Percentiles rank a stretch among this genome's conserved stretches.
Conservation (phyloP, 2,329 filamentous ascomycete species). For the Exophiala aquamarina region DNA sequence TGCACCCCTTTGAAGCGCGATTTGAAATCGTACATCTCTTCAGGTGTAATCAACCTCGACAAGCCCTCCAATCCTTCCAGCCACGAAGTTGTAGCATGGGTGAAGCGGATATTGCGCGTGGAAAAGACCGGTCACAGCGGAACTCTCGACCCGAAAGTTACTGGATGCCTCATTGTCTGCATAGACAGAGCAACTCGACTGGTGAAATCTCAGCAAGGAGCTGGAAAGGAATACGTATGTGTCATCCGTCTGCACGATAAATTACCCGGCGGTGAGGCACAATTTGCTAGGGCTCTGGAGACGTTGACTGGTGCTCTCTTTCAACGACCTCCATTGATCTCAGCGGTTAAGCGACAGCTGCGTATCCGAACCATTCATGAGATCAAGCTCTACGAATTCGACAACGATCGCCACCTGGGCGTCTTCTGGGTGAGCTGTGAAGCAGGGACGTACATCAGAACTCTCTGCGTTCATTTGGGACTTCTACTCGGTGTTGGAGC, state of each 20-base stretch:
- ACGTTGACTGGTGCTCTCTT: slow-evolving; percentile 95
- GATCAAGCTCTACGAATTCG: slow-evolving; percentile 94
- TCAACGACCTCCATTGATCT: slow-evolving; percentile 95
- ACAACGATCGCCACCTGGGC: slow-evolving; percentile 94
- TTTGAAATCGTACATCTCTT: slow-evolving; percentile 94
- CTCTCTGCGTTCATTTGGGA: slow-evolving; percentile 91
- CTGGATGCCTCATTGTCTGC: slow-evolving; percentile 89
- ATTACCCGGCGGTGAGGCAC: slow-evolving; percentile 86
- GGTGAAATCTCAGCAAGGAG: slow-evolving; percentile 98
- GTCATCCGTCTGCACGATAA: slow-evolving; percentile 95
- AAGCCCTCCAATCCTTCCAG: slow-evolving; percentile 97
- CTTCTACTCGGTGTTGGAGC: slow-evolving; percentile 77
- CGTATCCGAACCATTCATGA: slow-evolving; percentile 98
- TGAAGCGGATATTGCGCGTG: slow-evolving; percentile 91
- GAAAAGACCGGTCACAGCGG: slow-evolving; percentile 99
- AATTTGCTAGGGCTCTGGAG: slow-evolving; percentile 91
- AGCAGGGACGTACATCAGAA: slow-evolving; percentile 97
- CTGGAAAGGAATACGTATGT: slow-evolving; percentile 98
- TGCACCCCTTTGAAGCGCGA: slow-evolving; percentile 90
- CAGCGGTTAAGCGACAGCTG: slow-evolving; percentile 96
- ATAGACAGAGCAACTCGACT: slow-evolving; percentile 95
- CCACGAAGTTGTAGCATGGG: slow-evolving; percentile 99
- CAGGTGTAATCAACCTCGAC: slow-evolving; percentile 97
- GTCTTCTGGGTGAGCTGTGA: slow-evolving; percentile 99
- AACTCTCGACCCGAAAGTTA: slow-evolving; percentile 97